These are phyloP conservation scores for Kandelia obovata DNA, from an alignment of 345 rosid genomes.

Conservation along the genomic window DNA sequence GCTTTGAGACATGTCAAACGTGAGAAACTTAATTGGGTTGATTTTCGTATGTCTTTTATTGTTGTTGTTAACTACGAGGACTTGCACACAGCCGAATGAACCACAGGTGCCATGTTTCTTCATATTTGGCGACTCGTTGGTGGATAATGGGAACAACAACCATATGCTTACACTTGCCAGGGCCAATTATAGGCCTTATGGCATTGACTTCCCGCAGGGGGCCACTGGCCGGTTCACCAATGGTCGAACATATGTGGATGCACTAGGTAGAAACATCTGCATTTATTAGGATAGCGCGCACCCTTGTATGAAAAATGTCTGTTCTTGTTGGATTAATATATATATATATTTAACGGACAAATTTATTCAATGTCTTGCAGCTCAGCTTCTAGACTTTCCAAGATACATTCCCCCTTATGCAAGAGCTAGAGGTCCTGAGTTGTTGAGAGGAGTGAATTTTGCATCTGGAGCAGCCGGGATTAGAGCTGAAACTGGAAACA, in stretches of 20 bases:
- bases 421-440: constrained; percentile 7
- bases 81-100: constrained; percentile 21
- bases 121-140: constrained; percentile 29
- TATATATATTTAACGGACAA: background rate
- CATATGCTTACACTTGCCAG: constrained; percentile 25
- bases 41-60: constrained; percentile 22
- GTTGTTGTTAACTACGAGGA: constrained; percentile 17
- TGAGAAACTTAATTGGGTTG: constrained; percentile 6
- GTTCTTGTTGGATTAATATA: background rate
- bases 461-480: constrained; percentile 36
- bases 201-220: constrained; percentile 26
- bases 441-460: constrained; percentile 24
- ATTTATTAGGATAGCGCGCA: too few relatives aligned
- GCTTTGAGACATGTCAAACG: background rate
- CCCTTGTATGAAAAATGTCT: background rate
- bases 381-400: constrained; percentile 27
- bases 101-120: constrained; percentile 27
- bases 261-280: constrained; percentile 5
- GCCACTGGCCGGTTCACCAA: constrained; percentile 28
- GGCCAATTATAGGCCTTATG: constrained; percentile 33
- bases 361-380: constrained; percentile 16
- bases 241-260: constrained; percentile 32
- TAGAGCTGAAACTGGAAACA: constrained; percentile 29
- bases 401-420: constrained; percentile 23
- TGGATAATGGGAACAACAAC: constrained; percentile 29